Percentiles rank a stretch among this genome's conserved stretches.
These are phyloP conservation scores for Ilex asprella DNA, from an alignment of 257 asterid genomes.

Conservation along the genomic window DNA sequence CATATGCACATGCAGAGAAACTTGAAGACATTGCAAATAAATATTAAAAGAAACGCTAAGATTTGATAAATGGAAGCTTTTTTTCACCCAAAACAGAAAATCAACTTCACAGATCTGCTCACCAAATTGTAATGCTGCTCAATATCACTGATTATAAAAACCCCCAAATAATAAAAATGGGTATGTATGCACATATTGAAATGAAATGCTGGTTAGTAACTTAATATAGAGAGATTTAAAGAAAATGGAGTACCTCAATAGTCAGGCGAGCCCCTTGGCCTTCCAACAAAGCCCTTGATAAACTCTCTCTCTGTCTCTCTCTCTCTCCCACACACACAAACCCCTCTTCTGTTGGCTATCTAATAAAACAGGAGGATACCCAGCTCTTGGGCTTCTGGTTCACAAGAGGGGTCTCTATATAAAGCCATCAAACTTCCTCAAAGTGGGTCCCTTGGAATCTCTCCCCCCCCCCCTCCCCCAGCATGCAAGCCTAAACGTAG, in stretches of 20 bases:
- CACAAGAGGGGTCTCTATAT: neutral
- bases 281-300: constrained; percentile 10
- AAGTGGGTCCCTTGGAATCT: neutral
- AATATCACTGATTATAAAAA: neutral
- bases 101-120: constrained; percentile 14
- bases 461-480: neutral
- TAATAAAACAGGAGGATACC: no score
- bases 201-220: no score
- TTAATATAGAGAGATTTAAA: no score
- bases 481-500: constrained; percentile 16
- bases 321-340: neutral
- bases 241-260: no score
- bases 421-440: no score
- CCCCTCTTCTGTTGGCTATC: no score
- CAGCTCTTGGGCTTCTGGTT: neutral
- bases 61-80: constrained; percentile 1
- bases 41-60: constrained; percentile 4
- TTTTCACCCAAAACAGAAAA: neutral
- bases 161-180: no score
- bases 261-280: no score
- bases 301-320: constrained; percentile 4
- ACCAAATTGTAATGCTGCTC: constrained; percentile 13
- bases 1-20: no score
- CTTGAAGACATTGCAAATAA: neutral
- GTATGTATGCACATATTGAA: no score